These are phyloP conservation scores for Fusarium sp. DNA, from an alignment of 2,329 filamentous ascomycete species.

Conservation along the genomic window DNA sequence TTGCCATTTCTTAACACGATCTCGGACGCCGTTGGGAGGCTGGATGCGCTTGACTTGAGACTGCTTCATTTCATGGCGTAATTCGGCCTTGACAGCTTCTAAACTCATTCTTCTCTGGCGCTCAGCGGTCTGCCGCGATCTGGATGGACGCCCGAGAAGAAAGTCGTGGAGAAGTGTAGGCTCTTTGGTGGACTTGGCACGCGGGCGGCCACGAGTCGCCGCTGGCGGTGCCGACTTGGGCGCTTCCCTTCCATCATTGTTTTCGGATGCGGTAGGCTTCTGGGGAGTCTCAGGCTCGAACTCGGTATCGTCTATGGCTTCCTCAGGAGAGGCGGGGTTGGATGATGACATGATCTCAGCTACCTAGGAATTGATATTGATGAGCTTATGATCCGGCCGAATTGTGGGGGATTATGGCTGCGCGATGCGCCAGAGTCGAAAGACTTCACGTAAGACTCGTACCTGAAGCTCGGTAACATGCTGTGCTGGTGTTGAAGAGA, in stretches of 20 bases:
- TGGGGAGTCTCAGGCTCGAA: conserved; percentile 44
- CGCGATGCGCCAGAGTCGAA: neutral
- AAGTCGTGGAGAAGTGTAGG: conserved; percentile 69
- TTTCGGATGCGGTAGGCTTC: conserved; percentile 29
- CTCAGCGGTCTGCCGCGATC: conserved; percentile 66
- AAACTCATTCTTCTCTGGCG: conserved; percentile 68
- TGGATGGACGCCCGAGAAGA: conserved; percentile 67
- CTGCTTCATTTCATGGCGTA: conserved; percentile 68
- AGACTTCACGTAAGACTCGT: conserved; percentile 15
- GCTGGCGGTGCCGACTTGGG: conserved; percentile 62
- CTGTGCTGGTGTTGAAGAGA: conserved; percentile 42
- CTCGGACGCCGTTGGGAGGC: conserved; percentile 76
- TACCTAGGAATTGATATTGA: conserved; percentile 34
- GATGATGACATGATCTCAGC: conserved; percentile 49
- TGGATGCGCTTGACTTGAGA: conserved; percentile 70
- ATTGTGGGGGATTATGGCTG: conserved; percentile 4
- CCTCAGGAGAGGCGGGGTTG: conserved; percentile 45
- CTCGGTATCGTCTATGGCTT: conserved; percentile 43
- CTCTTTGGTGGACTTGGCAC: conserved; percentile 57
- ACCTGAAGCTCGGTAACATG: conserved; percentile 49
- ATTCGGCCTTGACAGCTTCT: conserved; percentile 69
- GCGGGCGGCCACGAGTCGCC: conserved; percentile 50
- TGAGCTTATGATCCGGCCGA: conserved; percentile 33
- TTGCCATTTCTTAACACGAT: conserved; percentile 88
- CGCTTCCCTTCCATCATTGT: conserved; percentile 46